A percentile compares a stretch with the other conserved stretches of the same genome.
These are phyloP conservation scores for Hippophae tibetana DNA, from an alignment of 306 rosid species.

Conservation along the genomic window DNA sequence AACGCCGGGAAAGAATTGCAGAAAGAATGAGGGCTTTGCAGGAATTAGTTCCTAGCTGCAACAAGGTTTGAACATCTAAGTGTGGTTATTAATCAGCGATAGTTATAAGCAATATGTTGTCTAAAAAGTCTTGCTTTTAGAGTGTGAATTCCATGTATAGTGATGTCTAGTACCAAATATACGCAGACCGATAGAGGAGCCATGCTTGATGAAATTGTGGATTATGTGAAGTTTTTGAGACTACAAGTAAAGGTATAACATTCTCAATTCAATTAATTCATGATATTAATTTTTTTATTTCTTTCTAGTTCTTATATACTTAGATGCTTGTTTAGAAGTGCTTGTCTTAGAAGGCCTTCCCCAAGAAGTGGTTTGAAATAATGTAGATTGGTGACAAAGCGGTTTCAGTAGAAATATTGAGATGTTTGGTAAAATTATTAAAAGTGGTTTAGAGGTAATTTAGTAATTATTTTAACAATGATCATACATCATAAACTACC, in stretches of 20 bases:
- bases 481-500: too few relatives aligned
- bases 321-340: too few relatives aligned
- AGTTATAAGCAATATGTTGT: too few relatives aligned
- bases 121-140: neutral
- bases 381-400: too few relatives aligned
- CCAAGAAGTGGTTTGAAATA: too few relatives aligned
- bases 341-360: too few relatives aligned
- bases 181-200: conserved; percentile 89
- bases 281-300: neutral
- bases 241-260: conserved; percentile 87
- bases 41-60: conserved; percentile 89
- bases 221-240: conserved; percentile 92
- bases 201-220: conserved; percentile 97
- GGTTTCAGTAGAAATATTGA: too few relatives aligned
- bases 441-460: too few relatives aligned
- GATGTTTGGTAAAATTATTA: too few relatives aligned
- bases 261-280: conserved; percentile 4
- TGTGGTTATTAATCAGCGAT: neutral
- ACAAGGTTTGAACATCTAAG: conserved; percentile 51
- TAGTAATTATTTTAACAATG: too few relatives aligned
- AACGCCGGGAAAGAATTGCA: conserved; percentile 97
- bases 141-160: neutral
- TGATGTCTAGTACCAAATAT: conserved; percentile 11
- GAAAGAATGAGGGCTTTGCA: conserved; percentile 99
- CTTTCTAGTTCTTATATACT: too few relatives aligned